Evolutionary conservation across 345 rosid species (phyloP).

Genomic region (Noccaea caerulescens): DNA sequence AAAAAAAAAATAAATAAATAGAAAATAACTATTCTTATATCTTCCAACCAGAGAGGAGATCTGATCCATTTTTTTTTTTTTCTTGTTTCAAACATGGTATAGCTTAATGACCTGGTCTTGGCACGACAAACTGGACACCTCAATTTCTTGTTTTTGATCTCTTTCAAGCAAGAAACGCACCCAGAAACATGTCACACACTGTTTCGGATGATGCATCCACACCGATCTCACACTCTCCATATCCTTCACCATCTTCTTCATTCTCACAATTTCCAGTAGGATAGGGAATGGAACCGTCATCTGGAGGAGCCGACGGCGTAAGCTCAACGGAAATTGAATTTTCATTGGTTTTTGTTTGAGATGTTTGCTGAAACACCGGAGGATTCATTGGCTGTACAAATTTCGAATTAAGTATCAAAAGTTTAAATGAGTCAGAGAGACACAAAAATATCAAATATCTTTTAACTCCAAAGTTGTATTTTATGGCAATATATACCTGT

Average conservation of each 20-base stretch:
- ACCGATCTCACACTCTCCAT: constrained; percentile 70
- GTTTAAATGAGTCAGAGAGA: not conserved
- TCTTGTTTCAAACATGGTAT: constrained; percentile 62
- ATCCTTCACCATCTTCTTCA: constrained; percentile 49
- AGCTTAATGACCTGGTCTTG: constrained; percentile 72
- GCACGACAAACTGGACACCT: constrained; percentile 98
- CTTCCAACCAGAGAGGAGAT: too few species aligned
- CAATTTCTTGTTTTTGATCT: constrained; percentile 77
- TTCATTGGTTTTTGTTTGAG: not conserved
- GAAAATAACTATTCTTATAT: too few species aligned
- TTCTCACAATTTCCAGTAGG: constrained; percentile 42
- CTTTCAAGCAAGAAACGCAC: constrained; percentile 87
- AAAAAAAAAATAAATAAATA: too few species aligned
- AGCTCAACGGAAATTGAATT: not conserved
- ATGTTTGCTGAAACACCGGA: constrained; percentile 61
- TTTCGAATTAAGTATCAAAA: not conserved
- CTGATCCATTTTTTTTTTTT: not conserved
- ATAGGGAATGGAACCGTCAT: constrained; percentile 70
- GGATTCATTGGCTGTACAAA: constrained; percentile 64
- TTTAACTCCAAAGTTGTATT: not conserved
- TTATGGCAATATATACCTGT: constrained; percentile 55
- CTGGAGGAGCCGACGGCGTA: constrained; percentile 72
- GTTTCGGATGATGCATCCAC: constrained; percentile 90
- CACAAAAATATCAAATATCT: not conserved
- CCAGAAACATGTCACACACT: constrained; percentile 93